Evolutionary conservation across 495 filamentous ascomycete genomes (phyloP), one percentile per base, ranked within the genome.

Genomic region (Evernia prunastri): DNA sequence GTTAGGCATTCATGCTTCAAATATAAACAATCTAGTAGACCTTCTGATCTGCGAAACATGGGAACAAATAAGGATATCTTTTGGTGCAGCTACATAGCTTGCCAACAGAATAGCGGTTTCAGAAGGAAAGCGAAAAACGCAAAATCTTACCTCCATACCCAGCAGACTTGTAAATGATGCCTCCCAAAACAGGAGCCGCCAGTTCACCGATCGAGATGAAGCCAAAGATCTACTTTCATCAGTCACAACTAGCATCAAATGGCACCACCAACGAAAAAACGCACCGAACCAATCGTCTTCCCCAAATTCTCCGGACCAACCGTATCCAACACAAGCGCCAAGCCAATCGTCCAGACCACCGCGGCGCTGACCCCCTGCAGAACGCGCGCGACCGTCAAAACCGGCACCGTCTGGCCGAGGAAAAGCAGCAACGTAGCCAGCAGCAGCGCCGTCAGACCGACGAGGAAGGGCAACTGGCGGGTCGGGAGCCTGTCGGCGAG

Each of bases 351-450:
- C 78, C 84, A 86, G 0, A 89, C 86, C 47, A 86, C 77, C 4
- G 85, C 86, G 7, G 79, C 82, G 65, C 83, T 84, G 7, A 81
- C 72, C 9, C 87, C 86, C 70, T 90, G 85, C 25, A 89, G 69
- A 11, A 88, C 63, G 29, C 87, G 74, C 12, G 85, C 86, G 11
- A 84, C 25, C 8, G 81, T 72, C 27, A 89, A 76, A 4, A 84
- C 72, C 4, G 76, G 61, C 12, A 87, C 63, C 33, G 72, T 82
- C 56, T 75, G 72, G 0, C 85, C 83, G 9, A 81, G 37, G 9
- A 79, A 81, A 2, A 89, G 74, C 59, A 89, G 71, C 1, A 82
- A 67, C 56, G 87, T 89, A 2, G 81, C 81, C 12, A 75, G 76
- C 1, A 82, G 71, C 39, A 90, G 68, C 4, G 86, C 75, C 5